These are phyloP conservation scores for Aspergillus sclerotiicarbonarius DNA, from an alignment of 495 filamentous ascomycete genomes.

Conservation along the genomic window DNA sequence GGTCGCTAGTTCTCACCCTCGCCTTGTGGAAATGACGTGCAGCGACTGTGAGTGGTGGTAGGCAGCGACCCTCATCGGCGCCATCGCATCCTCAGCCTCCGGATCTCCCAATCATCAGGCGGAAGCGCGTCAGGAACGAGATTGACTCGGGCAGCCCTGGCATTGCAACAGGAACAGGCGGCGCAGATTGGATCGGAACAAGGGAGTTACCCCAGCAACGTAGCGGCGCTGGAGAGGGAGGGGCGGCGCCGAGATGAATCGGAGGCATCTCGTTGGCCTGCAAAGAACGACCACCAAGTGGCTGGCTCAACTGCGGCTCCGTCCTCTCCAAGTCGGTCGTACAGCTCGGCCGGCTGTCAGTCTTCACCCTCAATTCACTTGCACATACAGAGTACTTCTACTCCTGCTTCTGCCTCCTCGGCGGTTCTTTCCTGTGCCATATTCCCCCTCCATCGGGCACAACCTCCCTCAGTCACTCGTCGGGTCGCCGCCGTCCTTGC, in stretches of 20 bases:
- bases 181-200: conserved; percentile 13
- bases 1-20: not conserved
- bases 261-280: conserved; percentile 3
- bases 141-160: conserved; percentile 12
- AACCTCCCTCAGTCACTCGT: not conserved
- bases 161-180: conserved; percentile 3
- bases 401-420: not conserved
- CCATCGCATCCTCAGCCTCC: conserved; percentile 5
- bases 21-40: conserved; percentile 15
- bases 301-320: conserved; percentile 7
- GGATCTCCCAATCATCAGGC: conserved; percentile 11
- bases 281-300: not conserved
- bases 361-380: too few species aligned
- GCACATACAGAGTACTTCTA: not conserved
- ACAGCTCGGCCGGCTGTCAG: too few species aligned
- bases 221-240: conserved; percentile 1
- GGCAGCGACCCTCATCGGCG: not conserved
- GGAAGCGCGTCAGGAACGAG: conserved; percentile 1
- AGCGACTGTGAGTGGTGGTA: not conserved
- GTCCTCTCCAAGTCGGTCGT: too few species aligned
- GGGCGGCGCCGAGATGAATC: not conserved
- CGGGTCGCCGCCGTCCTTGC: conserved; percentile 1
- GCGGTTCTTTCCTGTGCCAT: not conserved
- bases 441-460: not conserved
- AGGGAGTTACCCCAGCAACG: conserved; percentile 40